phyloP scores from a whole-genome alignment of 2,329 filamentous ascomycete species.

The Diaporthe sp. region DNA sequence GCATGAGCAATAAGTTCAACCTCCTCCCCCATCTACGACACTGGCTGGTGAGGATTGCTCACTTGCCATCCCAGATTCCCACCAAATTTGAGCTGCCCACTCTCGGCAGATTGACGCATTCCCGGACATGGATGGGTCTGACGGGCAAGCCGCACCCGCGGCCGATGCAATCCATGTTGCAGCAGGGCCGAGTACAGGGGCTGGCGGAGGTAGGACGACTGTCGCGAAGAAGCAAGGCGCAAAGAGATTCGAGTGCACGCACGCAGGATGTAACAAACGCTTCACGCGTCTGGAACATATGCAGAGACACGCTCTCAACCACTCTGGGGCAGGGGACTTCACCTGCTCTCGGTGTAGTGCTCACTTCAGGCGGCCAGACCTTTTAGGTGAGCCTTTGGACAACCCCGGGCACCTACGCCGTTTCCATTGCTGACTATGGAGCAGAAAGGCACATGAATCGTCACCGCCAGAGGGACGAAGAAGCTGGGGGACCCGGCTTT shows the following conservation, averaged over 20 bases:
- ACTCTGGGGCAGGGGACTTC: constrained; percentile 61
- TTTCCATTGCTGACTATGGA: constrained; percentile 38
- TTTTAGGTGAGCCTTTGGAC: constrained; percentile 61
- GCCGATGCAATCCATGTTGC: constrained; percentile 31
- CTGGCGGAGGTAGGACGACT: not conserved
- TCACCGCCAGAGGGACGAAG: constrained; percentile 67
- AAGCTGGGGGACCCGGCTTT: constrained; percentile 65
- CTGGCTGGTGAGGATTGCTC: not conserved
- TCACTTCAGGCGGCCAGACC: constrained; percentile 72
- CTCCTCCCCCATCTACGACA: constrained; percentile 37
- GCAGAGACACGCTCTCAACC: constrained; percentile 70
- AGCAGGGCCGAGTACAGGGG: not conserved
- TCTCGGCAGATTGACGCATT: constrained; percentile 7
- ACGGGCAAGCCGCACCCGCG: not conserved
- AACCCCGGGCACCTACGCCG: too few relatives aligned
- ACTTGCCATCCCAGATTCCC: not conserved
- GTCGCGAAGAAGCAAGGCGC: constrained; percentile 34
- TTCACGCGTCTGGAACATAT: constrained; percentile 72
- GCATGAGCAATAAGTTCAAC: not conserved
- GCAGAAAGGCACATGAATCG: constrained; percentile 70
- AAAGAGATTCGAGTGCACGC: constrained; percentile 52
- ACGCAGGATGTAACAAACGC: constrained; percentile 62
- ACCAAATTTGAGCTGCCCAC: constrained; percentile 4
- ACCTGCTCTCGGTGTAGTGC: constrained; percentile 72
- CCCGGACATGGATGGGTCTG: constrained; percentile 28